phyloP scores from a whole-genome alignment of 2,329 filamentous ascomycete species.

The Scolecobasidium constrictum region DNA sequence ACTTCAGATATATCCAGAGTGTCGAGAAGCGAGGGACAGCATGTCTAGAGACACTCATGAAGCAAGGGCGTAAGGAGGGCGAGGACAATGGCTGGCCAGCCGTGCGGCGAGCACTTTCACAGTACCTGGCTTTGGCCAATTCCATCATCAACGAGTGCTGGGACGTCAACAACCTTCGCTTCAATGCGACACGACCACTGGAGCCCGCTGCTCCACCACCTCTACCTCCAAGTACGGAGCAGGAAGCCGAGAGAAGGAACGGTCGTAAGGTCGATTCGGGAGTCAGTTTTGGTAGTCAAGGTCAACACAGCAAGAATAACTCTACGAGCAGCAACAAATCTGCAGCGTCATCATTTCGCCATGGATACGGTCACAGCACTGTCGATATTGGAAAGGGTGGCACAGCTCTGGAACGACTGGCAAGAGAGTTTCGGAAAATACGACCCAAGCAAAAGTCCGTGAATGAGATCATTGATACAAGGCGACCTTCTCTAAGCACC shows the following conservation, averaged over 20 bases:
- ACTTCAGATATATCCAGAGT: constrained; percentile 50
- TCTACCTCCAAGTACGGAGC: constrained; percentile 18
- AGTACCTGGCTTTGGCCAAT: constrained; percentile 48
- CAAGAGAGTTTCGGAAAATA: constrained; percentile 10
- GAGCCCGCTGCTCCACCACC: constrained; percentile 8
- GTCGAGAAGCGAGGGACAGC: constrained; percentile 45
- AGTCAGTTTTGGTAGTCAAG: constrained; percentile 40
- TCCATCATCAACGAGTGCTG: constrained; percentile 50
- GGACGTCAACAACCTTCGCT: constrained; percentile 35
- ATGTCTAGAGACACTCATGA: constrained; percentile 42
- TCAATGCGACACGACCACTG: background rate
- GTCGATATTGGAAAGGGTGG: constrained; percentile 6
- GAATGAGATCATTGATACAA: constrained; percentile 3
- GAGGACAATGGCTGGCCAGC: constrained; percentile 47
- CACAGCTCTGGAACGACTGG: constrained; percentile 10
- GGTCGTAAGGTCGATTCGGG: constrained; percentile 51
- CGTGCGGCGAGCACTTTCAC: constrained; percentile 38
- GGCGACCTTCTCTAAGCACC: background rate
- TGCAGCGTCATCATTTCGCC: constrained; percentile 9
- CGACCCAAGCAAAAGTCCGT: constrained; percentile 6
- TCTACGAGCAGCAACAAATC: constrained; percentile 21
- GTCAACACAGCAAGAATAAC: constrained; percentile 18
- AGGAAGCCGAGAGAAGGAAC: constrained; percentile 14
- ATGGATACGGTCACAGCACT: constrained; percentile 1
- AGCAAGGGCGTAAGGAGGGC: constrained; percentile 38